A percentile compares a stretch with the other conserved stretches of the same genome.
Conservation (phyloP, 164 flowering plant genomes). For the Tetracentron sinense region DNA sequence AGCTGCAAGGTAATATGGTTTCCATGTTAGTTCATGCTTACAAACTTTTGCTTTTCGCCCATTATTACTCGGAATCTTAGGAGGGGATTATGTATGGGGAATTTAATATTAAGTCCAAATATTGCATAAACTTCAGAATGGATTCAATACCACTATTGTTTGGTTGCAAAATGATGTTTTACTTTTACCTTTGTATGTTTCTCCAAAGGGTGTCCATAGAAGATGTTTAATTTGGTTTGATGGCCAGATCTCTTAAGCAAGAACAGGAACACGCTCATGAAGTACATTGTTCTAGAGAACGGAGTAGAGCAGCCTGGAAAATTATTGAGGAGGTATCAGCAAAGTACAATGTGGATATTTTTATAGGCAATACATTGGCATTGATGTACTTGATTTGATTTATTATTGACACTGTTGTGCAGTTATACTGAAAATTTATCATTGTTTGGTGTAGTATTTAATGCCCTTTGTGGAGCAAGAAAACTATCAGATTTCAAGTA, state of each 20-base stretch:
- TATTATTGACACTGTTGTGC: not conserved
- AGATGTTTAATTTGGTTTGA: not conserved
- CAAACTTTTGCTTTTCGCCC: not conserved
- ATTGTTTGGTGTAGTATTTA: conserved; percentile 66
- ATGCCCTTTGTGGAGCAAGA: conserved; percentile 87
- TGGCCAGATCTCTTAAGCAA: conserved; percentile 44
- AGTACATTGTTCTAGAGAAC: conserved; percentile 91
- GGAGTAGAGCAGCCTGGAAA: conserved; percentile 88
- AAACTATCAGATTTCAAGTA: conserved; percentile 50
- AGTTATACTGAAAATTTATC: not conserved
- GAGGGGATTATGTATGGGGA: not conserved
- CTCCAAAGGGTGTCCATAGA: not conserved
- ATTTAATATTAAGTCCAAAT: not conserved
- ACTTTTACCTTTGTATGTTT: not conserved
- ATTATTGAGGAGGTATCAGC: conserved; percentile 73
- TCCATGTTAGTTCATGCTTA: not conserved
- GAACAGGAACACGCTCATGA: conserved; percentile 44
- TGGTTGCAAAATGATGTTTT: not conserved
- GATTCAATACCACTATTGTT: not conserved
- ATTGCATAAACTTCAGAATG: not conserved
- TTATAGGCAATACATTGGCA: too few relatives aligned
- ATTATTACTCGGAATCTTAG: not conserved
- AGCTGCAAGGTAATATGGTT: conserved; percentile 27
- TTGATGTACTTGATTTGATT: too few relatives aligned
- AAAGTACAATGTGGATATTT: too few relatives aligned